These are phyloP conservation scores for Cryptococcus wingfieldii DNA, from an alignment of 1,284 basidiomycete genomes.

Conservation along the genomic window DNA sequence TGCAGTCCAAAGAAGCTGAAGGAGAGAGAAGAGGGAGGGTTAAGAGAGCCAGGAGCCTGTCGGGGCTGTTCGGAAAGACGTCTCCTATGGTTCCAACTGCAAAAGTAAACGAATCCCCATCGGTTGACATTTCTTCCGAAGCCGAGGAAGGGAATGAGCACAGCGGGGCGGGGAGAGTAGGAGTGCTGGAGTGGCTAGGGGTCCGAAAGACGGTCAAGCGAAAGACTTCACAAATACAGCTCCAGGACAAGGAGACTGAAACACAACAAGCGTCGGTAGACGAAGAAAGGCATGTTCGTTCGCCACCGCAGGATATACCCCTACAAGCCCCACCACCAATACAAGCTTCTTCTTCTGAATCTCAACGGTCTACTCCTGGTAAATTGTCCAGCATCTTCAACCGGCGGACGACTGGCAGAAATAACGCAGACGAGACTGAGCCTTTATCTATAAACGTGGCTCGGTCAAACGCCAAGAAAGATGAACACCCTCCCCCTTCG, in stretches of 20 bases:
- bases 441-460: conserved; percentile 1
- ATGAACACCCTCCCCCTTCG: conserved; percentile 11
- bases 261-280: neutral
- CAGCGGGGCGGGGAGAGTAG: conserved; percentile 9
- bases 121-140: neutral
- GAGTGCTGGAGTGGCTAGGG: conserved; percentile 42
- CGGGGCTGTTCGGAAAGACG: conserved; percentile 31
- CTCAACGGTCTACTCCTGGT: conserved; percentile 1
- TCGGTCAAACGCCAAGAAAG: neutral
- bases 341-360: conserved; percentile 5
- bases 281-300: neutral
- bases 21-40: conserved; percentile 14
- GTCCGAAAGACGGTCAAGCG: conserved; percentile 34
- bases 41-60: conserved; percentile 37
- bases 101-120: neutral
- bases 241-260: conserved; percentile 6
- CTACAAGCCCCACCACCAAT: neutral
- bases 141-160: conserved; percentile 1
- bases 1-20: conserved; percentile 4
- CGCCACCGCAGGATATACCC: neutral
- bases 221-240: conserved; percentile 28
- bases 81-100: conserved; percentile 1
- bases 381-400: conserved; percentile 18
- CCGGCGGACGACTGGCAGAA: conserved; percentile 16
- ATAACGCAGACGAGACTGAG: conserved; percentile 7